Evolutionary conservation across 306 rosid genomes (phyloP).

Genomic region (Parietaria judaica): DNA sequence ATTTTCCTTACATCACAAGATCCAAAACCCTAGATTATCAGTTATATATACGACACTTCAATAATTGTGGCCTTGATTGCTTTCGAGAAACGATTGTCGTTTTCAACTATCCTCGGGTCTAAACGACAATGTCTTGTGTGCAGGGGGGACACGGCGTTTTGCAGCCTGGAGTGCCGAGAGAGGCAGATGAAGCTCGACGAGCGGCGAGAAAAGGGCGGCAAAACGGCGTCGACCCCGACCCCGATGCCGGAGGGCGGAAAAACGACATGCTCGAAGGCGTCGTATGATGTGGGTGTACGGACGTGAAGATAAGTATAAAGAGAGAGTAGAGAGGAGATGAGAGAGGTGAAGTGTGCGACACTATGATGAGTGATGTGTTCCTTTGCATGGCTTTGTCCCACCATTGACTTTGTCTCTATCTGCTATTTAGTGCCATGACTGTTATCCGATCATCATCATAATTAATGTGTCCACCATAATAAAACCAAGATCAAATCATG

Average conservation of each 20-base stretch:
- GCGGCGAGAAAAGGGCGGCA: slow-evolving; percentile 37
- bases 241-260: not conserved
- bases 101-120: not conserved
- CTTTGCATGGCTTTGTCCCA: no score
- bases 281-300: no score
- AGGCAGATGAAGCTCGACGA: slow-evolving; percentile 58
- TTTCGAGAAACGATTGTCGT: not conserved
- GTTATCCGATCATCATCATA: not conserved
- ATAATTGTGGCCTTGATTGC: no score
- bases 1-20: not conserved
- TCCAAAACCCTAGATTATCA: slow-evolving; percentile 7
- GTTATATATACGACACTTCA: no score
- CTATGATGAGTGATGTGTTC: no score
- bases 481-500: no score
- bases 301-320: no score
- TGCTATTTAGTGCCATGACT: slow-evolving; percentile 25
- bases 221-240: slow-evolving; percentile 17
- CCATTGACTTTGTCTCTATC: slow-evolving; percentile 11
- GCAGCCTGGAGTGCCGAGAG: slow-evolving; percentile 88
- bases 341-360: no score
- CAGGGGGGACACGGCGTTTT: slow-evolving; percentile 94
- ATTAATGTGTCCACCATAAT: no score
- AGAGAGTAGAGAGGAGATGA: no score
- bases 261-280: not conserved
- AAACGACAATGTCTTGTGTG: no score